phyloP scores from a whole-genome alignment of 2,329 filamentous ascomycete genomes.

The Fusarium albidum region DNA sequence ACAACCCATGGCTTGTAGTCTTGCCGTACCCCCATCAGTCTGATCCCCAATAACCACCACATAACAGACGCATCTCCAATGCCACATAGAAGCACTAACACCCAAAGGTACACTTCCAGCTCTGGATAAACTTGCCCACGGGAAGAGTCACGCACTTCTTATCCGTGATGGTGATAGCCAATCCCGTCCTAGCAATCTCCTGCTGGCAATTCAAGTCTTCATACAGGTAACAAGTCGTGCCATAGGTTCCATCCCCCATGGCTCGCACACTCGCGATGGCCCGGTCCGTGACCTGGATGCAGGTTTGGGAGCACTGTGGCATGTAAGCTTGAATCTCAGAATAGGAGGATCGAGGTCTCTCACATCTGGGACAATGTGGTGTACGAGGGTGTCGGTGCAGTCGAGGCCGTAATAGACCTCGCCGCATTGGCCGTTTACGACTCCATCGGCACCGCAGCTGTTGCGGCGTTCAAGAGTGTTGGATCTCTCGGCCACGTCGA shows the following conservation, averaged over 20 bases:
- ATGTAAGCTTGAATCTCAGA: not conserved
- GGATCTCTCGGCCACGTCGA: not conserved
- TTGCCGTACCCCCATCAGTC: too few relatives aligned
- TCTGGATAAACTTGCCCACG: not conserved
- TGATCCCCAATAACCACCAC: too few relatives aligned
- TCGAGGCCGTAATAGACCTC: not conserved
- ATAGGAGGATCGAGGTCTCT: not conserved
- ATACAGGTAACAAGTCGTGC: not conserved
- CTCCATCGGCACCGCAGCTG: not conserved
- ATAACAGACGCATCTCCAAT: too few relatives aligned
- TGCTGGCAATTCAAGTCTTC: not conserved
- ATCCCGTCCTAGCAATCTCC: not conserved
- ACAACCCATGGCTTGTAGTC: too few relatives aligned
- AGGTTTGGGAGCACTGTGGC: not conserved
- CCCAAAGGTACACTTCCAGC: not conserved
- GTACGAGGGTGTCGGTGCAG: not conserved
- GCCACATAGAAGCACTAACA: not conserved
- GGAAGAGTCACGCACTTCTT: not conserved
- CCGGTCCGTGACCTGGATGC: not conserved
- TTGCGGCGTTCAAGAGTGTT: not conserved
- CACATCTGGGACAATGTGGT: not conserved
- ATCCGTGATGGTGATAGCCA: not conserved
- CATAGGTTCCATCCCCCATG: slow-evolving; percentile 1
- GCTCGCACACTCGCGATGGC: not conserved
- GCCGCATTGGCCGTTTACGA: slow-evolving; percentile 2